Percentiles rank a stretch among this genome's conserved stretches.
phyloP scores from a whole-genome alignment of 305 asterid species.

The Solanum hybrid region DNA sequence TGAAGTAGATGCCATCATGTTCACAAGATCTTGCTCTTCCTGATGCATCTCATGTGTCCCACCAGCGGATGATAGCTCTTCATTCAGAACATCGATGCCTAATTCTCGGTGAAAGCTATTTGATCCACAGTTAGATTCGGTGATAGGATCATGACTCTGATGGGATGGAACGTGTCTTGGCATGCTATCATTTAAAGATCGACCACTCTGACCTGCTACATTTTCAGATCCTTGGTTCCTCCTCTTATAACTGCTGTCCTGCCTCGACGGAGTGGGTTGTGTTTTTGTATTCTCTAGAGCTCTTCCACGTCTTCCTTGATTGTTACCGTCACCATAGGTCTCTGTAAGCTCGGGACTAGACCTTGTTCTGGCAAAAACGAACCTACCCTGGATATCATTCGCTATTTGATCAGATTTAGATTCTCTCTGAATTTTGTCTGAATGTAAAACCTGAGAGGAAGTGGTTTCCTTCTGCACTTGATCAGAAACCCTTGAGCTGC shows the following conservation, averaged over 20 bases:
- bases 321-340: conserved; percentile 39
- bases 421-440: conserved; percentile 48
- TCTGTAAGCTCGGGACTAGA: conserved; percentile 96
- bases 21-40: conserved; percentile 85
- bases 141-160: conserved; percentile 40
- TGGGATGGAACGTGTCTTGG: conserved; percentile 38
- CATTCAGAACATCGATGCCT: conserved; percentile 40
- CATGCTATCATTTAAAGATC: conserved; percentile 38
- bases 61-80: conserved; percentile 47
- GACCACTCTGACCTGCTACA: conserved; percentile 40
- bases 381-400: conserved; percentile 53
- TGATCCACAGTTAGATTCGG: conserved; percentile 41
- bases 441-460: conserved; percentile 31
- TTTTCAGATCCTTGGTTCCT: conserved; percentile 44
- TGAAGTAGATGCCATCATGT: conserved; percentile 87
- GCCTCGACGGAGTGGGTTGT: conserved; percentile 28
- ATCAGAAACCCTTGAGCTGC: conserved; percentile 32
- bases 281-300: conserved; percentile 39
- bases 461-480: conserved; percentile 32
- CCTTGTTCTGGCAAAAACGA: conserved; percentile 70
- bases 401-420: conserved; percentile 45
- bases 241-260: conserved; percentile 38
- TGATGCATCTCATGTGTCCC: conserved; percentile 53
- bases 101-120: conserved; percentile 41
- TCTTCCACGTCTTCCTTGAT: conserved; percentile 32